A percentile compares a stretch with the other conserved stretches of the same genome.
Conservation (phyloP, 331 rosid genomes). For the Stylosanthes scabra region DNA sequence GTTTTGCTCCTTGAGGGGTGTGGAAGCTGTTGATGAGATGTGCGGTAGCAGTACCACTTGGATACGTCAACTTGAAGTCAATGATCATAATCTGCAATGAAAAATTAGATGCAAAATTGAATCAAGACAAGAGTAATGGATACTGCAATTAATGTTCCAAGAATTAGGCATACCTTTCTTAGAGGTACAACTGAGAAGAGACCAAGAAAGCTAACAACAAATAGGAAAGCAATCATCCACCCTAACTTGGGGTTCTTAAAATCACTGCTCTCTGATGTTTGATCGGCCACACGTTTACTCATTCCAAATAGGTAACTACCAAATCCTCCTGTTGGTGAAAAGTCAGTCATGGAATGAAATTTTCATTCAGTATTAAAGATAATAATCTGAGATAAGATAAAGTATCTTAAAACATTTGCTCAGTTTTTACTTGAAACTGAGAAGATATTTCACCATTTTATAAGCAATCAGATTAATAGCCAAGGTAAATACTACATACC, state of each 20-base stretch:
- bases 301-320: constrained; percentile 83
- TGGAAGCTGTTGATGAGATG: constrained; percentile 81
- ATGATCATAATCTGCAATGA: constrained; percentile 69
- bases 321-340: constrained; percentile 63
- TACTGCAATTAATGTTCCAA: constrained; percentile 30
- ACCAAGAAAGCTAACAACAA: constrained; percentile 82
- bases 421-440: constrained; percentile 7
- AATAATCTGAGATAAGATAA: constrained; percentile 13
- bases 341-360: constrained; percentile 19
- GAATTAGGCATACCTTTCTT: constrained; percentile 56
- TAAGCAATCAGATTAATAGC: constrained; percentile 9
- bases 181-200: constrained; percentile 87
- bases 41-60: constrained; percentile 92
- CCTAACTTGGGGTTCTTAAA: constrained; percentile 63
- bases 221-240: constrained; percentile 76
- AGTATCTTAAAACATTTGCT: not conserved
- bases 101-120: constrained; percentile 30
- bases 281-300: constrained; percentile 58
- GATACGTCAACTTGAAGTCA: constrained; percentile 80
- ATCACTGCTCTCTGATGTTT: constrained; percentile 51
- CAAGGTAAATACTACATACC: constrained; percentile 11
- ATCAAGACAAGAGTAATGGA: constrained; percentile 2
- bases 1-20: constrained; percentile 81
- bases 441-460: not conserved
- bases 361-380: constrained; percentile 28